Evolutionary conservation across 495 filamentous ascomycete species (phyloP), one percentile per base, ranked within the genome.

Genomic region (Aspergillus ellipticus): DNA sequence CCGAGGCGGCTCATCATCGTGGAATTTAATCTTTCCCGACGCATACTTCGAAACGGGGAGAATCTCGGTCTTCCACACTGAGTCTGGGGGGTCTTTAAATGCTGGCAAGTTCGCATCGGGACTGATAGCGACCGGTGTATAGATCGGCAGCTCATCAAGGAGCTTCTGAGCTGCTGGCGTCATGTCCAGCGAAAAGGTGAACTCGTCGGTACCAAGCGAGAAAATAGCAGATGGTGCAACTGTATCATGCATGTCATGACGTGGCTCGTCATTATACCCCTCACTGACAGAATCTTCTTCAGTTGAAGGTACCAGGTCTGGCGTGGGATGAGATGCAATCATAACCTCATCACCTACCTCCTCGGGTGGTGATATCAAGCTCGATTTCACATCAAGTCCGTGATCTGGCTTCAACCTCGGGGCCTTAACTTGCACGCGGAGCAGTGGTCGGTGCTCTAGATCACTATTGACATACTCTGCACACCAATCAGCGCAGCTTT

Each of bases 11-110:
- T 83, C 82, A 37, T 83, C 80, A 31, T 83, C 74, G 16, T 77
- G 76, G 29, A 92, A 79, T 17, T 80, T 80, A 63, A 98, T 85
- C 60, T 88, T 89, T n/a, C 90, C 88, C 41, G 85, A 81, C 17
- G 89, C 85, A 62, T 88, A 96, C 62, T 91, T 97, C 49, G 86
- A 95, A 3, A 96, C 79, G 0, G 90, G 89, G n/a, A 96, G 72
- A 45, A 92, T 82, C 4, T 87, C 82, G 15, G 83, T 83, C 64
- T 82, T 87, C 89, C 89, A 92, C 6, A 70, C 73, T n/a, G 81
- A 75, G 64, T 92, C 89, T 0, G 84, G 83, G 35, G 80, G 77
- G 49, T 82, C 71, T 48, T 85, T 81, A 21, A 82, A 80, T 1
- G 65, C 71, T 0, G 73, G 76, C n/a, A 82, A 58, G 42, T 85